Conservation (phyloP, 2,329 filamentous ascomycete species). For the Aspergillus sp. region DNA sequence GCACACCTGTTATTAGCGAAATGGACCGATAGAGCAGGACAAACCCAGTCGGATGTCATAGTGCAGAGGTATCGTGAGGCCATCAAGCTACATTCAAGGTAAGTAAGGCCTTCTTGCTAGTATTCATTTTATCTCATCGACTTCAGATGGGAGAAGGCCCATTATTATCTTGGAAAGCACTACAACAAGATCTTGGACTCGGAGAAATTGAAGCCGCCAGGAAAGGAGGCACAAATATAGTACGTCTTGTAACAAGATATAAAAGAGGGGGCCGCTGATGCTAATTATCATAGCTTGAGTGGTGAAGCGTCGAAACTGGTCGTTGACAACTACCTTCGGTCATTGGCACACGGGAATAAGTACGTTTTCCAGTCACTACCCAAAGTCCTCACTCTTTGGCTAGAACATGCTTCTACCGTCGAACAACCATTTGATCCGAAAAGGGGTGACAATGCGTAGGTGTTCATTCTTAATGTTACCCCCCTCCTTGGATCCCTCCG, state of each 20-base stretch:
- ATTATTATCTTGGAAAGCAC: constrained; percentile 94
- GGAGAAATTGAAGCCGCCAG: constrained; percentile 72
- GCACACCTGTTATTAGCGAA: constrained; percentile 89
- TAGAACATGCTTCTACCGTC: constrained; percentile 80
- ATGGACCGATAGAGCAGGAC: constrained; percentile 94
- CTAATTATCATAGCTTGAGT: constrained; percentile 53
- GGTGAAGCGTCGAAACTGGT: constrained; percentile 86
- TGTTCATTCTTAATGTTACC: background rate
- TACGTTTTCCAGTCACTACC: constrained; percentile 95
- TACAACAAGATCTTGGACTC: constrained; percentile 96
- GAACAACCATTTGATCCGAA: constrained; percentile 58
- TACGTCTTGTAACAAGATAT: constrained; percentile 22
- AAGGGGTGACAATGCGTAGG: constrained; percentile 47
- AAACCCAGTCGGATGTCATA: constrained; percentile 79
- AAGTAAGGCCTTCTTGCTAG: background rate
- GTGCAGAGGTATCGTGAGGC: constrained; percentile 81
- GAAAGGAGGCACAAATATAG: constrained; percentile 75
- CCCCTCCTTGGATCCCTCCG: background rate
- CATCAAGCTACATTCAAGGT: constrained; percentile 43
- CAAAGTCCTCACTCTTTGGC: constrained; percentile 87
- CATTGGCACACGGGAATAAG: constrained; percentile 84
- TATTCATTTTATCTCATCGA: constrained; percentile 4
- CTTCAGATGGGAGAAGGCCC: constrained; percentile 87
- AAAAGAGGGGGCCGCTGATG: constrained; percentile 1
- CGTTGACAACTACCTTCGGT: constrained; percentile 89